Conservation (phyloP, 208 protist genomes). For the Trypanosoma caninum region DNA sequence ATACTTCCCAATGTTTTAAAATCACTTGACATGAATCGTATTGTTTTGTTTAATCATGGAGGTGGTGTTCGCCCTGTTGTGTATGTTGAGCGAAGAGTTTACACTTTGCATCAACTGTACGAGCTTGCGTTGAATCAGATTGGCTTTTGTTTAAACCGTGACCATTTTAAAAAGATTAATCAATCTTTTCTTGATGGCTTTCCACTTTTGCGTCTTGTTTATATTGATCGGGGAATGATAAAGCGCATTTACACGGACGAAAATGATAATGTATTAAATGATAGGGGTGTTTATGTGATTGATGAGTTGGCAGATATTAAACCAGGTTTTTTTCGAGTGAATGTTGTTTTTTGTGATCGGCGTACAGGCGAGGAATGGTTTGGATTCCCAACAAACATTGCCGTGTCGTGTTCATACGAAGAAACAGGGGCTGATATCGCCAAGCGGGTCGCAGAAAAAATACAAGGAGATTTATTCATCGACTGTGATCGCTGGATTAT, state of each 20-base stretch:
- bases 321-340: conserved; percentile 27
- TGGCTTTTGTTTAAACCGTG: neutral
- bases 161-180: neutral
- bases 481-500: conserved; percentile 39
- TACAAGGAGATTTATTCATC: conserved; percentile 42
- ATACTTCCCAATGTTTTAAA: conserved; percentile 12
- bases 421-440: conserved; percentile 48
- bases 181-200: neutral
- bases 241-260: neutral
- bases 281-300: conserved; percentile 7
- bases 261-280: neutral
- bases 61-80: conserved; percentile 6
- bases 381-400: conserved; percentile 65
- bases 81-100: conserved; percentile 7
- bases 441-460: conserved; percentile 47
- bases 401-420: conserved; percentile 25
- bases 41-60: conserved; percentile 19
- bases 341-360: conserved; percentile 68
- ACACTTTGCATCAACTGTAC: conserved; percentile 10
- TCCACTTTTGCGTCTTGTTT: conserved; percentile 14
- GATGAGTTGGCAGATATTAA: conserved; percentile 17
- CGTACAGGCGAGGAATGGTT: conserved; percentile 59
- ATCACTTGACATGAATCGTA: conserved; percentile 3
- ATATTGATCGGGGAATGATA: neutral
- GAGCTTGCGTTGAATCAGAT: conserved; percentile 5